Evolutionary conservation across 129 eudicot genomes (phyloP), one percentile per base, ranked within the genome.

Genomic region (Chrysanthemum lavandulifolium): DNA sequence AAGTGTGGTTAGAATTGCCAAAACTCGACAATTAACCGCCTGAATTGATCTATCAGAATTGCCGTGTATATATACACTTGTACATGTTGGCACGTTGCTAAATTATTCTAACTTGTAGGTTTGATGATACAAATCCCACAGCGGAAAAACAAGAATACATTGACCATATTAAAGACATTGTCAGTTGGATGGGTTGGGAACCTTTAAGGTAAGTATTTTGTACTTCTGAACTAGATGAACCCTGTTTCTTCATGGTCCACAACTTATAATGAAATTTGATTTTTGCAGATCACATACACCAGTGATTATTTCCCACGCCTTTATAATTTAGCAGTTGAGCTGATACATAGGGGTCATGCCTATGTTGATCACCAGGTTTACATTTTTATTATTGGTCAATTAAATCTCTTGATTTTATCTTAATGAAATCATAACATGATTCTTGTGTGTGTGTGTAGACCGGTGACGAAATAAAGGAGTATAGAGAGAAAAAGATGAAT

Each of bases 331-430:
- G 99, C 99, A 40, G 97, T 90, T 65, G 89, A 94, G 85, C 86
- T 90, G 53, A 94, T 94, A 74, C 75, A 79, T 16, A 76, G 88
- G 73, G 99, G 99, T 56, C 89, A 83, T 81, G 99, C 97, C 54
- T 94, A 94, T 73, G 99, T 94, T 74, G 99, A 94, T 77, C 91
- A 94, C 84, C 99, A 94, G 99, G 99, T 90, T 74, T 72, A 54
- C 45, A 10, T 9, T 12, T 27, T 4, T 64, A 14, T 27, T 19
- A 72, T 59, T 55, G 48, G 48, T 45, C 50, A 63, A 13, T 48
- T 48, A 9, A 56, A 19, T 47, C 43, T 40, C 6, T 68, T 55
- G 33, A 48, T 33, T 31, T 36, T 76, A 54, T 31, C 36, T 31
- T 9, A 2, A 5, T 63, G 19, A 12, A 64, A 59, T 10, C n/a